phyloP scores from a whole-genome alignment of 371 early-diverging fungal species.

The Syncephalastrum contaminatum region DNA sequence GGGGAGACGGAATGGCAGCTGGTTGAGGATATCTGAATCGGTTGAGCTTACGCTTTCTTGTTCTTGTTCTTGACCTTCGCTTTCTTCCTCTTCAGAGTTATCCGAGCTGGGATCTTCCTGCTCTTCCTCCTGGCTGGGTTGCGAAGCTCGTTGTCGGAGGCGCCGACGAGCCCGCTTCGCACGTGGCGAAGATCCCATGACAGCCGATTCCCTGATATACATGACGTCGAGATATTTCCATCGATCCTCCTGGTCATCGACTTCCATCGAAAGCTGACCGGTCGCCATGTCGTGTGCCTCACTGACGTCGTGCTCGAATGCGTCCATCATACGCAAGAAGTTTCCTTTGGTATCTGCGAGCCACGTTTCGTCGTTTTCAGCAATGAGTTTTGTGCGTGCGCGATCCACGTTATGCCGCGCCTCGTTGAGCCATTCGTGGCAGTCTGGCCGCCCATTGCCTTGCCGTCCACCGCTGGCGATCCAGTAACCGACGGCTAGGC shows the following conservation, averaged over 20 bases:
- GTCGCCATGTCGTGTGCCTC: slow-evolving; percentile 9
- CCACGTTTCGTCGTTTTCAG: neutral
- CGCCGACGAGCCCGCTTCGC: too few relatives aligned
- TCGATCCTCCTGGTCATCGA: slow-evolving; percentile 5
- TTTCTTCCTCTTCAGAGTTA: slow-evolving; percentile 2
- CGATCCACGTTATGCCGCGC: slow-evolving; percentile 6
- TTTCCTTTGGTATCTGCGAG: neutral
- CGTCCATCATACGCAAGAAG: slow-evolving; percentile 4
- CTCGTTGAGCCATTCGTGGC: slow-evolving; percentile 14
- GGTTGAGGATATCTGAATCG: too few relatives aligned
- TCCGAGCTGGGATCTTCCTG: neutral
- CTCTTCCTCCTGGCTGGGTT: neutral
- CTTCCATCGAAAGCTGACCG: neutral
- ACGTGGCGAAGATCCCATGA: slow-evolving; percentile 5
- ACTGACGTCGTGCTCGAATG: slow-evolving; percentile 1
- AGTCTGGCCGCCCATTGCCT: slow-evolving; percentile 16
- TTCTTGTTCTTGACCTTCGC: slow-evolving; percentile 4
- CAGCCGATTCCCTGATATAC: slow-evolving; percentile 3
- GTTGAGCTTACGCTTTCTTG: neutral
- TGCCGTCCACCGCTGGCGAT: slow-evolving; percentile 14
- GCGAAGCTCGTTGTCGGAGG: neutral
- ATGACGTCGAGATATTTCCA: slow-evolving; percentile 21
- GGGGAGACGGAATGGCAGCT: too few relatives aligned
- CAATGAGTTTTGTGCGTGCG: slow-evolving; percentile 1
- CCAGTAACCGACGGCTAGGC: slow-evolving; percentile 29